phyloP scores from a whole-genome alignment of 192 early-diverging fungal species.

The Umbelopsis sp. region DNA sequence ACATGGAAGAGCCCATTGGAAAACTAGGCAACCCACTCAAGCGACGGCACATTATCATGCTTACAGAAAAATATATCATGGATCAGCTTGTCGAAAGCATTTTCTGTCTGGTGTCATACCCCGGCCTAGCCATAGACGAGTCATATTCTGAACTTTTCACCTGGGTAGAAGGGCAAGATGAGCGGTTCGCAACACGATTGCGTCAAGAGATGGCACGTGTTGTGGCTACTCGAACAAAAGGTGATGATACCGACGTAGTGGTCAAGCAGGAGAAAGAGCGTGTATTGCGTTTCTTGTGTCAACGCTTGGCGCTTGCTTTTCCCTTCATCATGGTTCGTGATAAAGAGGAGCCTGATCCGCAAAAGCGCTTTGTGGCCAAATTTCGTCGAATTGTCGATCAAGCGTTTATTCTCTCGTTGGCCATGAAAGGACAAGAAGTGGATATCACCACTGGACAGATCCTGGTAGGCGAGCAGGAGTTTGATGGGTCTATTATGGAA shows the following conservation, averaged over 20 bases:
- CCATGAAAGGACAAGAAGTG: constrained; percentile 42
- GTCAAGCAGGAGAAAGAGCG: constrained; percentile 16
- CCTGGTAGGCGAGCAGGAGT: constrained; percentile 15
- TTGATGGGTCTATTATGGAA: constrained; percentile 34
- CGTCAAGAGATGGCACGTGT: constrained; percentile 37
- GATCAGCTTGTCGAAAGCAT: constrained; percentile 50
- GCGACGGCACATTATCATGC: constrained; percentile 43
- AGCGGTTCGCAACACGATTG: constrained; percentile 28
- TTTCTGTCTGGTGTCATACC: constrained; percentile 45
- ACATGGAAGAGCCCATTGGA: constrained; percentile 35
- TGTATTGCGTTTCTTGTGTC: constrained; percentile 29
- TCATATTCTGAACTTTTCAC: constrained; percentile 12
- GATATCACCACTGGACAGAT: constrained; percentile 38
- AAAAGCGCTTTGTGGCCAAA: constrained; percentile 27
- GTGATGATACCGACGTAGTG: constrained; percentile 23
- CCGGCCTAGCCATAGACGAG: constrained; percentile 26
- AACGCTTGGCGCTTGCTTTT: constrained; percentile 28
- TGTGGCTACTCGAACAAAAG: constrained; percentile 15
- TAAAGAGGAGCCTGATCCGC: constrained; percentile 23
- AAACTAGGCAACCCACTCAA: constrained; percentile 42
- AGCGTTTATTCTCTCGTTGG: constrained; percentile 25
- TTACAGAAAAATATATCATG: constrained; percentile 57
- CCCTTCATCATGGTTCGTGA: constrained; percentile 36
- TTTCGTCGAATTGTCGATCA: constrained; percentile 30
- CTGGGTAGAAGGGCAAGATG: constrained; percentile 35